A percentile compares a stretch with the other conserved stretches of the same genome.
Evolutionary conservation across 2,329 filamentous ascomycete genomes (phyloP).

Genomic region (Didymella keratinophila): DNA sequence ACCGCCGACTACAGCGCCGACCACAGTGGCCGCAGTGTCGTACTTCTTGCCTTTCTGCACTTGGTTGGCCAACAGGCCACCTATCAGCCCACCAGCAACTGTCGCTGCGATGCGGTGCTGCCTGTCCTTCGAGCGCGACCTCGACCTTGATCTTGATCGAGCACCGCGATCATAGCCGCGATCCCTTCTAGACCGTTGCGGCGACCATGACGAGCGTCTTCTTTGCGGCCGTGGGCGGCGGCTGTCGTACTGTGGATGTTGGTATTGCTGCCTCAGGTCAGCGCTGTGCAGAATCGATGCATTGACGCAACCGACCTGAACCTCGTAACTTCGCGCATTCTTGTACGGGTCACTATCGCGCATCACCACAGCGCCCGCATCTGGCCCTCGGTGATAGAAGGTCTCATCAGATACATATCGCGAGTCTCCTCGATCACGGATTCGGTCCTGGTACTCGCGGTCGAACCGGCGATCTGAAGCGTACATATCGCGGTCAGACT

Average conservation of each 20-base stretch:
- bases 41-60: constrained; percentile 37
- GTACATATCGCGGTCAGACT: constrained; percentile 30
- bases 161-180: constrained; percentile 25
- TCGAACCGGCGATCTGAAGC: constrained; percentile 24
- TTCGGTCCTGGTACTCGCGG: constrained; percentile 20
- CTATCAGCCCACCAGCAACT: constrained; percentile 45
- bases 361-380: constrained; percentile 26
- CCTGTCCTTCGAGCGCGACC: constrained; percentile 32
- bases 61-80: constrained; percentile 42
- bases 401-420: constrained; percentile 30
- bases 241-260: constrained; percentile 14
- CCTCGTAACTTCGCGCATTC: constrained; percentile 23
- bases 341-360: constrained; percentile 23
- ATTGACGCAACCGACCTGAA: constrained; percentile 25
- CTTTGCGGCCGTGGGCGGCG: constrained; percentile 30
- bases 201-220: constrained; percentile 41
- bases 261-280: constrained; percentile 22
- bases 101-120: constrained; percentile 37
- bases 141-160: constrained; percentile 20
- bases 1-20: constrained; percentile 47
- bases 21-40: constrained; percentile 43
- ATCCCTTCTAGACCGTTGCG: constrained; percentile 31
- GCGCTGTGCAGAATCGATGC: background rate
- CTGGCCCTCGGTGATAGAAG: constrained; percentile 24
- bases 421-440: constrained; percentile 20